phyloP scores from a whole-genome alignment of 1,284 basidiomycete genomes.

The Microbotryum silenes-acaulis region DNA sequence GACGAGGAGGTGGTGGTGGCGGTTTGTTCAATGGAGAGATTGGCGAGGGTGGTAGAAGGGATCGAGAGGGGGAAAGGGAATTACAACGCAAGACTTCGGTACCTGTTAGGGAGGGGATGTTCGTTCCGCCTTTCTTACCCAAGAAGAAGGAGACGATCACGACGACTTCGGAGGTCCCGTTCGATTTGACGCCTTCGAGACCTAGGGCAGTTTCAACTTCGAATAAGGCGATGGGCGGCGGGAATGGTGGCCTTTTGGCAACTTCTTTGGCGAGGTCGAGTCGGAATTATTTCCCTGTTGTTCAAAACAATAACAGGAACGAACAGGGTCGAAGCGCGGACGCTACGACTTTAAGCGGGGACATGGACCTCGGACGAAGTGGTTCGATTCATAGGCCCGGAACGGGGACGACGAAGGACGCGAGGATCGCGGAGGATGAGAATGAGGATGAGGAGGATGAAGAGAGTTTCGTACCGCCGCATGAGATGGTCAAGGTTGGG shows the following conservation, averaged over 20 bases:
- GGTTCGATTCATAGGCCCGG: too few relatives aligned
- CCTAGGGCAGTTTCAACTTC: not conserved
- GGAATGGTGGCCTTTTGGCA: not conserved
- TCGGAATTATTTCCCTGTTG: not conserved
- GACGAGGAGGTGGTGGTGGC: not conserved
- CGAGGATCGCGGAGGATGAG: not conserved
- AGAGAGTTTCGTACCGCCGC: conserved; percentile 24
- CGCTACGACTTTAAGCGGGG: too few relatives aligned
- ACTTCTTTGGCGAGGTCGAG: conserved; percentile 3
- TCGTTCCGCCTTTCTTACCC: not conserved
- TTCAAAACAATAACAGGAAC: too few relatives aligned
- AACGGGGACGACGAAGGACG: not conserved
- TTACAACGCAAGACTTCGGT: conserved; percentile 4
- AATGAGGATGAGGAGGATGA: conserved; percentile 16
- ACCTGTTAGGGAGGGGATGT: not conserved
- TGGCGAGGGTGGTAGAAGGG: not conserved
- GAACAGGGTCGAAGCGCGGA: not conserved
- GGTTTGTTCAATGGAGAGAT: not conserved
- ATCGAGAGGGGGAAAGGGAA: conserved; percentile 9
- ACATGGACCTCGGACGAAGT: too few relatives aligned
- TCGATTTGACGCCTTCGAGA: too few relatives aligned
- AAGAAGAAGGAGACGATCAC: not conserved
- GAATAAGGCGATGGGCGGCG: not conserved
- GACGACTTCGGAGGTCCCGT: too few relatives aligned
- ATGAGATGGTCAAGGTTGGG: conserved; percentile 9